A percentile compares a stretch with the other conserved stretches of the same genome.
phyloP scores from a whole-genome alignment of 176 grass and related monocot genomes.

The Avena insularis region DNA sequence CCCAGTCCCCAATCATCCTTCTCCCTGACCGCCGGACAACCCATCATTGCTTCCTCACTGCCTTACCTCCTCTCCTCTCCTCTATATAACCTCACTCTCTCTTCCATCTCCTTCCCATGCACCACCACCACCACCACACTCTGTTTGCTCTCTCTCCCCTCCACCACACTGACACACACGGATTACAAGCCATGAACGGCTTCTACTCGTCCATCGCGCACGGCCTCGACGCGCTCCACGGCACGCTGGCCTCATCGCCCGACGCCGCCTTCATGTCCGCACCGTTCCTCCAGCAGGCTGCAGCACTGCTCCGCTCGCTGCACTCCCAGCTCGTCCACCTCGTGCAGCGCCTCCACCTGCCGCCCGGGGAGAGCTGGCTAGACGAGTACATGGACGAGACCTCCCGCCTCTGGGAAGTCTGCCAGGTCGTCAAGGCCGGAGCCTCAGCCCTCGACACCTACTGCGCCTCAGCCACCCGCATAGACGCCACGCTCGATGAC shows the following conservation, averaged over 20 bases:
- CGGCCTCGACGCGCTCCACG: constrained; percentile 58
- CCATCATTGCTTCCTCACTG: constrained; percentile 60
- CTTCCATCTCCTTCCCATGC: constrained; percentile 19
- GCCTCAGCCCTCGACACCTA: constrained; percentile 59
- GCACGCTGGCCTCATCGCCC: constrained; percentile 22
- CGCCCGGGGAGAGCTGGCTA: constrained; percentile 69
- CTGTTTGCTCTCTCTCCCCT: background rate
- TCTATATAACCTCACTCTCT: constrained; percentile 26
- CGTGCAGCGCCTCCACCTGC: constrained; percentile 68
- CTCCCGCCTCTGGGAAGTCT: constrained; percentile 71
- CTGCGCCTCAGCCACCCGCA: constrained; percentile 49
- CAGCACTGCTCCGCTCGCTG: constrained; percentile 47
- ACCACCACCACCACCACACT: background rate
- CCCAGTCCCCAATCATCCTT: constrained; percentile 67
- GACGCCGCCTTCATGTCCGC: constrained; percentile 50
- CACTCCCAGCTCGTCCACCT: constrained; percentile 65
- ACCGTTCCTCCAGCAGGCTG: constrained; percentile 56
- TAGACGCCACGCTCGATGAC: constrained; percentile 37
- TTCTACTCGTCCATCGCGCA: constrained; percentile 67
- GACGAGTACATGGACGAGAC: constrained; percentile 93
- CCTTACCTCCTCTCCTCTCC: background rate
- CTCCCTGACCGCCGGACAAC: constrained; percentile 67
- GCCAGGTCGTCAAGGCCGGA: constrained; percentile 60
- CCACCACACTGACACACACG: background rate
- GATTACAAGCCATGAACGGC: constrained; percentile 30